These are phyloP conservation scores for Magnolia kwangsiensis DNA, from an alignment of 164 flowering plant species.

Conservation along the genomic window DNA sequence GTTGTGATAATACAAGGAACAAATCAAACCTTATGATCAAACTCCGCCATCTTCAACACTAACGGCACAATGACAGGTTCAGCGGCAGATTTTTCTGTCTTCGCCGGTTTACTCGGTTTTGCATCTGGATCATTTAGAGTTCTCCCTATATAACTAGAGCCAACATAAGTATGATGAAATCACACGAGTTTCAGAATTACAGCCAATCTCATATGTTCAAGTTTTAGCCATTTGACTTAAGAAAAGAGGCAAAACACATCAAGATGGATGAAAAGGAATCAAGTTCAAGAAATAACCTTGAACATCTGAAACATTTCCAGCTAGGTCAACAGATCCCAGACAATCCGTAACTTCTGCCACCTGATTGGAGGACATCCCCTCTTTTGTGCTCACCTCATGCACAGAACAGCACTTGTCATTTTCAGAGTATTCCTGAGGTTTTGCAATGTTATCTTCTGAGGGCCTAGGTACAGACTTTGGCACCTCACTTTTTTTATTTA, in stretches of 20 bases:
- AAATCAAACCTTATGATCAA: conserved; percentile 83
- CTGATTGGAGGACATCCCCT: conserved; percentile 26
- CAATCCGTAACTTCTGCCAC: conserved; percentile 34
- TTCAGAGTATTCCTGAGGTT: conserved; percentile 9
- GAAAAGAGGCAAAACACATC: conserved; percentile 5
- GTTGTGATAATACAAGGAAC: not conserved
- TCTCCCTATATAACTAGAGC: conserved; percentile 35
- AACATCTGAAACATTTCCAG: conserved; percentile 28
- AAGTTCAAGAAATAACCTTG: conserved; percentile 40
- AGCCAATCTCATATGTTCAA: not conserved
- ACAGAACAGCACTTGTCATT: conserved; percentile 11
- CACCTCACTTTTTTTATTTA: conserved; percentile 32
- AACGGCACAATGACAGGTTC: conserved; percentile 84
- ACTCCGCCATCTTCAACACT: conserved; percentile 93
- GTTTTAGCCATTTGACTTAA: not conserved
- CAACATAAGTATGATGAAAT: not conserved
- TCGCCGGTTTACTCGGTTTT: conserved; percentile 21
- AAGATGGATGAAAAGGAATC: conserved; percentile 1
- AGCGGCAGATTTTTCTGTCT: conserved; percentile 56
- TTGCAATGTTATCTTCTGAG: conserved; percentile 23
- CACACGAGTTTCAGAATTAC: conserved; percentile 1
- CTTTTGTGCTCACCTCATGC: conserved; percentile 14
- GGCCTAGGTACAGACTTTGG: conserved; percentile 20
- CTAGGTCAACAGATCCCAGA: conserved; percentile 35
- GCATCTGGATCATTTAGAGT: conserved; percentile 28